Percentiles rank a stretch among this genome's conserved stretches.
These are phyloP conservation scores for Erodium maritimum DNA, from an alignment of 345 rosid genomes.

Conservation along the genomic window DNA sequence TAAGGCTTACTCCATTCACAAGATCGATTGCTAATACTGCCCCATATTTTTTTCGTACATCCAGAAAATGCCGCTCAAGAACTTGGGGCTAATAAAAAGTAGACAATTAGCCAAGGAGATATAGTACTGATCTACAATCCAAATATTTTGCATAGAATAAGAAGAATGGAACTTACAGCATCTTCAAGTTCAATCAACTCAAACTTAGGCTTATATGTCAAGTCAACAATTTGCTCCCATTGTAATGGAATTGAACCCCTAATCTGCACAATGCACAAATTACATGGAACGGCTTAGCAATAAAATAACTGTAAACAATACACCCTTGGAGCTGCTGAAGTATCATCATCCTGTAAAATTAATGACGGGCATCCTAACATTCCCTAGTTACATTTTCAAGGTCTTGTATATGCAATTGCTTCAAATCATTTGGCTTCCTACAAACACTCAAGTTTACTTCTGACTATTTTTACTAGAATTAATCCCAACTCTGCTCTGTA, in stretches of 20 bases:
- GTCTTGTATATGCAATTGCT: no score
- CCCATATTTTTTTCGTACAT: constrained; percentile 85
- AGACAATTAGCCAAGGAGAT: constrained; percentile 4
- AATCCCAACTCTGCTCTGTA: no score
- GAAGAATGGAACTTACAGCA: constrained; percentile 48
- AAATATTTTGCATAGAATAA: neutral
- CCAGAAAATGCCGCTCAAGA: constrained; percentile 87
- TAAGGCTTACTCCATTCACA: constrained; percentile 57
- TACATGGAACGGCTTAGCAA: no score
- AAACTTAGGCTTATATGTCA: constrained; percentile 93
- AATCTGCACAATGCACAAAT: constrained; percentile 29
- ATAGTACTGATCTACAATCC: neutral
- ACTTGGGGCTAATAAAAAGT: constrained; percentile 33
- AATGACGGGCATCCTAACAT: no score
- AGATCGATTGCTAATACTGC: constrained; percentile 72
- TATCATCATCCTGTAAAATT: no score
- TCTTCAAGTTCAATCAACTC: constrained; percentile 84
- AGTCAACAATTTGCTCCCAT: constrained; percentile 95
- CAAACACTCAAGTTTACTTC: no score
- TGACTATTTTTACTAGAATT: no score
- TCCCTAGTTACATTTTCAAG: no score
- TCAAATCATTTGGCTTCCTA: no score
- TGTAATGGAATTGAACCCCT: constrained; percentile 89
- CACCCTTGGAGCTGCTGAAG: no score
- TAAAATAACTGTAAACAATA: no score